Percentiles rank a stretch among this genome's conserved stretches.
Conservation (phyloP, 2,329 filamentous ascomycete genomes). For the Fusarium sp. region DNA sequence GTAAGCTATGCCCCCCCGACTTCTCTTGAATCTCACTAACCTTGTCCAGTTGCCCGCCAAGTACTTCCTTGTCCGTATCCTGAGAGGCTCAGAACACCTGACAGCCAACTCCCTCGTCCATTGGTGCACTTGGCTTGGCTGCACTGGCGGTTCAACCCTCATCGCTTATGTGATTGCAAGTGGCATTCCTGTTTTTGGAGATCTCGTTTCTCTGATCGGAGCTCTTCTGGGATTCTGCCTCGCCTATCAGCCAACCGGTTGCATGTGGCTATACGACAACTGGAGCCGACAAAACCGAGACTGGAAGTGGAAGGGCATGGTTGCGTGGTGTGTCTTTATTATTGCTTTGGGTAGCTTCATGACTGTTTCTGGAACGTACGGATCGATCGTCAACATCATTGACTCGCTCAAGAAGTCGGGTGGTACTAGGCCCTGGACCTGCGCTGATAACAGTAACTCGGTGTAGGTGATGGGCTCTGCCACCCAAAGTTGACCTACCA, state of each 20-base stretch:
- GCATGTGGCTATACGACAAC: slow-evolving; percentile 48
- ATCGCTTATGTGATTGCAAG: slow-evolving; percentile 7
- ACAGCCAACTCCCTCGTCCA: slow-evolving; percentile 44
- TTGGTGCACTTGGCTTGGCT: slow-evolving; percentile 49
- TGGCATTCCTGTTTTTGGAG: slow-evolving; percentile 43
- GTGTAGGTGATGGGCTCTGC: background rate
- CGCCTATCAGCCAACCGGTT: slow-evolving; percentile 46
- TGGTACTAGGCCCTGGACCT: slow-evolving; percentile 56
- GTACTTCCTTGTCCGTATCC: slow-evolving; percentile 31
- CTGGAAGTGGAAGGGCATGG: slow-evolving; percentile 31
- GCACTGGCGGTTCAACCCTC: slow-evolving; percentile 41
- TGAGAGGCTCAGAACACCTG: slow-evolving; percentile 48
- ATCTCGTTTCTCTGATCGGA: slow-evolving; percentile 46
- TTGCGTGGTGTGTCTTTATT: slow-evolving; percentile 22
- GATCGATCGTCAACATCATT: slow-evolving; percentile 53
- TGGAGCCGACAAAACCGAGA: slow-evolving; percentile 30
- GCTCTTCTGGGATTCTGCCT: slow-evolving; percentile 46
- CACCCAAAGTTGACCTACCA: background rate
- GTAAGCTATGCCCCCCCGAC: background rate
- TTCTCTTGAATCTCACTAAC: slow-evolving; percentile 18
- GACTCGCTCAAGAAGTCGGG: slow-evolving; percentile 51
- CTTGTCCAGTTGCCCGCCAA: slow-evolving; percentile 41
- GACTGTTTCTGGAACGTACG: slow-evolving; percentile 60
- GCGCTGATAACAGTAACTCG: slow-evolving; percentile 57
- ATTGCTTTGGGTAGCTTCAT: slow-evolving; percentile 50